A percentile compares a stretch with the other conserved stretches of the same genome.
Conservation (phyloP, 2,329 filamentous ascomycete genomes). For the Lachnellula willkommii region DNA sequence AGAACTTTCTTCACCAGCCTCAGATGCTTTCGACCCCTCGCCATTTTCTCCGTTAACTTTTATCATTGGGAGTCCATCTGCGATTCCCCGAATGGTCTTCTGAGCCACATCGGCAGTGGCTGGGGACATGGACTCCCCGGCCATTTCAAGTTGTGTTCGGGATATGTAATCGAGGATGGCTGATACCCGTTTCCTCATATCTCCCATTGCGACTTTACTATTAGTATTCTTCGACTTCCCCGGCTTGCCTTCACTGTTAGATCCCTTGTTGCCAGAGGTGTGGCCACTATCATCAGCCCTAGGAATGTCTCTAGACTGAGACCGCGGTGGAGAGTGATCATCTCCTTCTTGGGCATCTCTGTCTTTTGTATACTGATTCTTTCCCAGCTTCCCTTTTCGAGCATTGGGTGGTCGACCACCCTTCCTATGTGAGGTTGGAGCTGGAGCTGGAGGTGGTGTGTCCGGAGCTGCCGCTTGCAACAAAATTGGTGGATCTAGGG, state of each 20-base stretch:
- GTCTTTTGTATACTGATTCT: constrained; percentile 80
- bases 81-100: constrained; percentile 32
- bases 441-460: constrained; percentile 37
- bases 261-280: constrained; percentile 34
- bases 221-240: constrained; percentile 32
- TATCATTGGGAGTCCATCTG: constrained; percentile 30
- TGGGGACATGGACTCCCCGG: constrained; percentile 50
- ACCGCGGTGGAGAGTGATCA: constrained; percentile 51
- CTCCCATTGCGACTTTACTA: constrained; percentile 72
- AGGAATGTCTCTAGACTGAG: constrained; percentile 40
- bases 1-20: constrained; percentile 16
- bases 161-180: constrained; percentile 87
- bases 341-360: constrained; percentile 50
- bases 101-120: constrained; percentile 35
- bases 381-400: constrained; percentile 61
- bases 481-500: constrained; percentile 40
- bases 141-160: constrained; percentile 81
- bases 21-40: constrained; percentile 32
- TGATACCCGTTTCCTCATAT: constrained; percentile 79
- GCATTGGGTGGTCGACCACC: constrained; percentile 56
- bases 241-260: constrained; percentile 33
- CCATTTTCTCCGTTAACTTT: constrained; percentile 35
- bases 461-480: constrained; percentile 43
- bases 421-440: constrained; percentile 54
- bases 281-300: constrained; percentile 46